Evolutionary conservation across 257 asterid species (phyloP).

Genomic region (Jacaranda copaia): DNA sequence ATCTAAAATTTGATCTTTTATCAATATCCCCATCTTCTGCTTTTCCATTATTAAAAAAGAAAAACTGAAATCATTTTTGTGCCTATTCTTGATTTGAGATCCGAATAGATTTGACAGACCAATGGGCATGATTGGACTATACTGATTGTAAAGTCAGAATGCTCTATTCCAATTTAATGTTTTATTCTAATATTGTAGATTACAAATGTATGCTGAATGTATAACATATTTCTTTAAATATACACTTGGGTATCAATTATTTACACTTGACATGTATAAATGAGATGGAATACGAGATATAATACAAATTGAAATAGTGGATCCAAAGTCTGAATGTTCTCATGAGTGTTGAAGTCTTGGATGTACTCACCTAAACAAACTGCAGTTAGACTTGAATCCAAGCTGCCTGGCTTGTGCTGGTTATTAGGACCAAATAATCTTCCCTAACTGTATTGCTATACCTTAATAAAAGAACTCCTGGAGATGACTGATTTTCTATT

Average conservation of each 20-base stretch:
- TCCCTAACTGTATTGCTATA: neutral
- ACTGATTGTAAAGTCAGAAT: neutral
- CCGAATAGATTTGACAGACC: conserved; percentile 5
- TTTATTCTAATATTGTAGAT: neutral
- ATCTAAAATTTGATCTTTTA: neutral
- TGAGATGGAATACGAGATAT: neutral
- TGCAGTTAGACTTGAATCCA: too few relatives aligned
- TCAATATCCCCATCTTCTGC: neutral
- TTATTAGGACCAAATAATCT: neutral
- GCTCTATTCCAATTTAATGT: neutral
- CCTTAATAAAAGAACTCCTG: too few relatives aligned
- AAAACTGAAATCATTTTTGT: neutral
- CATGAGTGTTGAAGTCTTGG: neutral
- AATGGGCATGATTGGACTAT: conserved; percentile 2
- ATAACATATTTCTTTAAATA: neutral
- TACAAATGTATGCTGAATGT: neutral
- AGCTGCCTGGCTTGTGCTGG: conserved; percentile 1
- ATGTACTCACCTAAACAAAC: neutral
- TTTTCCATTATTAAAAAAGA: too few relatives aligned
- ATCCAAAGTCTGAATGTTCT: neutral
- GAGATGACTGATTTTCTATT: too few relatives aligned
- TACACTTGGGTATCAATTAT: neutral
- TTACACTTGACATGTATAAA: neutral
- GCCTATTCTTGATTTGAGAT: conserved; percentile 10
- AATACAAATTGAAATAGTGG: neutral